phyloP scores from a whole-genome alignment of 2,329 filamentous ascomycete species.

The Talaromyces atroroseus region DNA sequence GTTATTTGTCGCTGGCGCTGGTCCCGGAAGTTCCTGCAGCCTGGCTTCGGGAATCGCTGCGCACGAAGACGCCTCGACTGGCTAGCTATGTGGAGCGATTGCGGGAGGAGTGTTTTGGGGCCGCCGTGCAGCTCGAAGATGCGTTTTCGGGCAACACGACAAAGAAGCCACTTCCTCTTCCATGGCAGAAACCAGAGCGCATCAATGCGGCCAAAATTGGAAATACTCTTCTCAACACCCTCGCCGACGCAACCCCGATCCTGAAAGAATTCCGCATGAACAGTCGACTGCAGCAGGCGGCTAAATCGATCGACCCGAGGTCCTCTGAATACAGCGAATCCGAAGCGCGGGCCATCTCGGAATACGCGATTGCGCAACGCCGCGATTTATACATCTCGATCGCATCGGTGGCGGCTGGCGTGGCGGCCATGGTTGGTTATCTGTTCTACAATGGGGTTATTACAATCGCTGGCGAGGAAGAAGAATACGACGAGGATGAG shows the following conservation, averaged over 20 bases:
- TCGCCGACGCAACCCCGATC: slow-evolving; percentile 35
- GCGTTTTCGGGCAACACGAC: slow-evolving; percentile 17
- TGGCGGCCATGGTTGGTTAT: slow-evolving; percentile 34
- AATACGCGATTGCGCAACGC: slow-evolving; percentile 22
- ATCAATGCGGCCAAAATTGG: slow-evolving; percentile 29
- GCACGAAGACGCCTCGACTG: slow-evolving; percentile 43
- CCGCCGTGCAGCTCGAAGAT: slow-evolving; percentile 19
- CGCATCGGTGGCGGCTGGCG: slow-evolving; percentile 29
- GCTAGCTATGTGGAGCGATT: slow-evolving; percentile 42
- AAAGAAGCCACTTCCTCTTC: slow-evolving; percentile 22
- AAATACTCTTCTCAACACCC: slow-evolving; percentile 28
- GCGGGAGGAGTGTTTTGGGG: slow-evolving; percentile 34
- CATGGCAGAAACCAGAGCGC: slow-evolving; percentile 32
- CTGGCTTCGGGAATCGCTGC: slow-evolving; percentile 57
- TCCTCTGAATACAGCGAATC: slow-evolving; percentile 20
- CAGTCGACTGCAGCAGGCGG: slow-evolving; percentile 32
- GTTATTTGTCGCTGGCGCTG: slow-evolving; percentile 71
- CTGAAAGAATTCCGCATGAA: slow-evolving; percentile 31
- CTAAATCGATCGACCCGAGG: slow-evolving; percentile 17
- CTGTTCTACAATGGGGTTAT: slow-evolving; percentile 28
- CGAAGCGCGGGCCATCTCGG: slow-evolving; percentile 23
- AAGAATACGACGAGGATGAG: slow-evolving; percentile 4
- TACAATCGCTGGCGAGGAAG: slow-evolving; percentile 5
- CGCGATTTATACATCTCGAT: slow-evolving; percentile 34
- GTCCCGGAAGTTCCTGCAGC: slow-evolving; percentile 55